phyloP scores from a whole-genome alignment of 176 grass and related monocot genomes.

The Eragrostis nindensis region DNA sequence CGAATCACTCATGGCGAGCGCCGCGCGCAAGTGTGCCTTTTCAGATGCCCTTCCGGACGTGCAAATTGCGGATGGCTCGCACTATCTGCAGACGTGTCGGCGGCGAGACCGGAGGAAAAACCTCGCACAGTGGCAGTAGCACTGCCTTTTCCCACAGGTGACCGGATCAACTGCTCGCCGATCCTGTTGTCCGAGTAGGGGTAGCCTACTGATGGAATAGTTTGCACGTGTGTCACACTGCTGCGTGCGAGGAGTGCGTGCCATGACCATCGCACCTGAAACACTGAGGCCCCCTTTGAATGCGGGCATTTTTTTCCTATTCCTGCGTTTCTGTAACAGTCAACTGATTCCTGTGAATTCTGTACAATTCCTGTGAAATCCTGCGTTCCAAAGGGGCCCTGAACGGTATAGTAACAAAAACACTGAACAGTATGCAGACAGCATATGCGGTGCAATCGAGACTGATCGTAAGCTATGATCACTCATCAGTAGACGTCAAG shows the following conservation, averaged over 20 bases:
- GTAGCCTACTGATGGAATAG: neutral
- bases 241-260: neutral
- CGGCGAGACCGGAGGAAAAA: neutral
- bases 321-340: no score
- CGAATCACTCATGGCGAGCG: neutral
- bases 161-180: neutral
- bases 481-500: neutral
- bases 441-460: neutral
- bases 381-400: no score
- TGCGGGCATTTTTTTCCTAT: no score
- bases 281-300: no score
- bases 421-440: neutral
- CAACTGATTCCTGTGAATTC: no score
- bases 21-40: neutral
- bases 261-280: neutral
- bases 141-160: neutral
- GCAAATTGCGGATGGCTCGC: neutral
- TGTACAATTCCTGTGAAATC: no score
- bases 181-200: neutral
- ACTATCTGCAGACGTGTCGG: conserved; percentile 2
- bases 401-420: neutral
- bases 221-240: neutral
- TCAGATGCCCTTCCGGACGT: neutral
- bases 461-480: neutral
- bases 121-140: neutral